These are phyloP conservation scores for Tricholoma terreum DNA, from an alignment of 768 basidiomycete species.

Conservation along the genomic window DNA sequence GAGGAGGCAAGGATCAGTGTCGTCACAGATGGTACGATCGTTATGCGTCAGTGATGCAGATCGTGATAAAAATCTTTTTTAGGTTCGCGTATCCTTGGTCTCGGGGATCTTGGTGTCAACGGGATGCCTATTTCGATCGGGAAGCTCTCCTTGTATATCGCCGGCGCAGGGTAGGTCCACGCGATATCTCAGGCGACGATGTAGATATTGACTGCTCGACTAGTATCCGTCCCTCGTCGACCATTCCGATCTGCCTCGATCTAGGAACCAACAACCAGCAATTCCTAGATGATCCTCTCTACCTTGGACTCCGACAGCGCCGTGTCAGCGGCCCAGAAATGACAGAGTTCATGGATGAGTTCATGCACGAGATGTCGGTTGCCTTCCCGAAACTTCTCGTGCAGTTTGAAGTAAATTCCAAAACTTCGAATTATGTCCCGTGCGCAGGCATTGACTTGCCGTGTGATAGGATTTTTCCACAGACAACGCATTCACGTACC, in stretches of 20 bases:
- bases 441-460: background rate
- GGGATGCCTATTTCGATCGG: conserved; percentile 89
- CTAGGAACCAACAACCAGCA: conserved; percentile 84
- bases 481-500: conserved; percentile 85
- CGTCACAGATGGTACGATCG: conserved; percentile 76
- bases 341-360: conserved; percentile 87
- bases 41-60: background rate
- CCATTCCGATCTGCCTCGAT: conserved; percentile 83
- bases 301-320: conserved; percentile 78
- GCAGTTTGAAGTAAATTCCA: conserved; percentile 67
- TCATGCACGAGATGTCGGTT: conserved; percentile 77
- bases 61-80: conserved; percentile 21
- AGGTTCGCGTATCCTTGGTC: conserved; percentile 86
- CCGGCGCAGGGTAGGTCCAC: conserved; percentile 74
- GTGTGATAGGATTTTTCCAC: conserved; percentile 78
- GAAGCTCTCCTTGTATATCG: conserved; percentile 88
- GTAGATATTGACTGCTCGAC: background rate
- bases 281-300: conserved; percentile 82
- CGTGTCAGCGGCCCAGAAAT: conserved; percentile 63
- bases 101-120: conserved; percentile 81
- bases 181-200: background rate
- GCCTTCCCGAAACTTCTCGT: conserved; percentile 80
- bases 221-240: conserved; percentile 74
- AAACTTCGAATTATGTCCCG: background rate
- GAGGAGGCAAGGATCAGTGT: conserved; percentile 85